A percentile compares a stretch with the other conserved stretches of the same genome.
Evolutionary conservation across 1,284 basidiomycete species (phyloP).

Genomic region (Puccinia horiana): DNA sequence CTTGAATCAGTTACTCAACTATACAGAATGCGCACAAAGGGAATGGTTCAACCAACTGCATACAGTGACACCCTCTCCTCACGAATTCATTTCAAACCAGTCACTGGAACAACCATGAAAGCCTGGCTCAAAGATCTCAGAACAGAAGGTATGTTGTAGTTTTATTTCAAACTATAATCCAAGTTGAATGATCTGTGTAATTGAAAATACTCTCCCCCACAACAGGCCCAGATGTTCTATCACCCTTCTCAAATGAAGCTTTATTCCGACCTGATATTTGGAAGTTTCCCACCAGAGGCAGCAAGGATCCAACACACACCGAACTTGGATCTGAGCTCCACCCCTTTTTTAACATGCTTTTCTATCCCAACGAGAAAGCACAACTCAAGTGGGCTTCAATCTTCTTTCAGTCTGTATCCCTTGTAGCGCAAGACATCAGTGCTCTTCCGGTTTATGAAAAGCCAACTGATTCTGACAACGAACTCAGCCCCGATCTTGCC

Average conservation of each 20-base stretch:
- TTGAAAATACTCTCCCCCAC: too few species aligned
- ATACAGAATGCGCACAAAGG: neutral
- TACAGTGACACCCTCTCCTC: neutral
- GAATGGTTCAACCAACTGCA: neutral
- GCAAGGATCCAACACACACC: neutral
- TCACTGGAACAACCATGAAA: neutral
- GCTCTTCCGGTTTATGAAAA: neutral
- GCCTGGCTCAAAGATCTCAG: slow-evolving; percentile 3
- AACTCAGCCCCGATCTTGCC: neutral
- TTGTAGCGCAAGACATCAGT: neutral
- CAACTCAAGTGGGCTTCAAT: neutral
- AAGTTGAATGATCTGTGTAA: neutral
- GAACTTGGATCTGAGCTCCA: neutral
- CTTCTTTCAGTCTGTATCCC: neutral
- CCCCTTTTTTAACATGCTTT: neutral
- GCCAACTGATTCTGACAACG: neutral
- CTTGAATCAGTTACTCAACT: neutral
- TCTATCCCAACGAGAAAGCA: neutral
- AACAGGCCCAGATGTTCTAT: slow-evolving; percentile 12
- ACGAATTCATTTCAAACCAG: slow-evolving; percentile 5
- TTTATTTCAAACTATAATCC: neutral
- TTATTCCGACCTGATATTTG: slow-evolving; percentile 3
- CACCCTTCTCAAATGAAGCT: slow-evolving; percentile 1
- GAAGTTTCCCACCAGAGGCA: neutral
- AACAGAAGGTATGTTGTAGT: neutral